Evolutionary conservation across 1,284 basidiomycete species (phyloP), one percentile per base, ranked within the genome.

Genomic region (Mycena citricolor): DNA sequence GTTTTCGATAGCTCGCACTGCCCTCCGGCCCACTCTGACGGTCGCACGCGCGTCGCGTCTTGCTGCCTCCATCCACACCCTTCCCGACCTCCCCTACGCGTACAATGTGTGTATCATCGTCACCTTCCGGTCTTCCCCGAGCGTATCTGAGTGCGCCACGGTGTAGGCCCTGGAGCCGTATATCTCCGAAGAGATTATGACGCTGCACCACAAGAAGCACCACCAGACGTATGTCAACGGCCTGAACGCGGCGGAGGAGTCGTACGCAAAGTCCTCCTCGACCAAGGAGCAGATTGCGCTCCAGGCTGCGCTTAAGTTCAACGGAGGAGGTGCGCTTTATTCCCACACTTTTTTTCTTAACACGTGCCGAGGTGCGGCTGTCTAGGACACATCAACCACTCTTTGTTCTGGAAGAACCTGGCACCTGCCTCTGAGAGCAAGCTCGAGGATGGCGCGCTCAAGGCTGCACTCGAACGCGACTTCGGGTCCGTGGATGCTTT

Each of bases 391-490:
- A 89, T 91, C 64, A 93, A 93, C 68, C 91, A 93, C 66, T 85
- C 93, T 32, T 79, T 99, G 42, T 99, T 99, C 79, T 99, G 95
- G 97, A 93, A 87, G 71, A 98, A 97, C 73, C 81, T 97, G 55
- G 86, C 91, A 1, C 75, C 84, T 16, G 69, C 70, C 22, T 71
- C 70, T 56, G 73, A 65, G 30, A 86, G 86, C 40, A 81, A 79
- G 61, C 72, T 93, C 39, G 56, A 68, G 49, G 78, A 77, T 24
- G 90, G 94, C 19, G 72, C 82, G 11, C 77, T 99, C 52, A 90
- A 90, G 70, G 69, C 80, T 40, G 88, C 90, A 36, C 82, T 99
- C 64, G 75, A 87, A 55, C 74, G 79, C 45, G 84, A 88, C 58
- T 99, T 94, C 66, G 94, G 93, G 42, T 83, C 83, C 11, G 68